phyloP scores from a whole-genome alignment of 116 monocot genomes.

The Dioscorea cayenensis region DNA sequence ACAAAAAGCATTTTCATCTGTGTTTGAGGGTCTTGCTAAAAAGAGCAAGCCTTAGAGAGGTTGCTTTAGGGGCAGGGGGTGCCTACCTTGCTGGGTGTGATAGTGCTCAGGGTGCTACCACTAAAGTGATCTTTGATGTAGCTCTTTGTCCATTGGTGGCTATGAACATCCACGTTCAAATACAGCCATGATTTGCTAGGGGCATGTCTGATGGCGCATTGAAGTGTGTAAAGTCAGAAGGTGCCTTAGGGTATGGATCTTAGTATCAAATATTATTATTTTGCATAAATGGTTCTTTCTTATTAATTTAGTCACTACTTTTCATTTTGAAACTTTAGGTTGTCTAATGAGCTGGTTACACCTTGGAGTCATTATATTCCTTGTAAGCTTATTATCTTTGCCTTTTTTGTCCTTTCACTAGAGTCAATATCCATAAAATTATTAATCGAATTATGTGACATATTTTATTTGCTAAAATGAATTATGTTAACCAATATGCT shows the following conservation, averaged over 20 bases:
- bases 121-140: too few species aligned
- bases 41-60: slow-evolving; percentile 26
- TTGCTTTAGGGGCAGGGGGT: slow-evolving; percentile 6
- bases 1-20: slow-evolving; percentile 22
- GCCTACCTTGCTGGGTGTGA: slow-evolving; percentile 23
- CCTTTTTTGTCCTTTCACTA: not conserved
- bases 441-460: too few species aligned
- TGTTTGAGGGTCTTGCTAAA: slow-evolving; percentile 22
- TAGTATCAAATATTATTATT: not conserved
- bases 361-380: slow-evolving; percentile 87
- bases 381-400: slow-evolving; percentile 41
- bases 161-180: slow-evolving; percentile 60
- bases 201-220: slow-evolving; percentile 64
- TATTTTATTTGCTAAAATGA: too few species aligned
- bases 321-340: slow-evolving; percentile 24
- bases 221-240: slow-evolving; percentile 67
- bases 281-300: not conserved
- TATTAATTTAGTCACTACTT: not conserved
- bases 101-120: slow-evolving; percentile 33
- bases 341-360: slow-evolving; percentile 76
- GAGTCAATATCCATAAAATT: too few species aligned
- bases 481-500: too few species aligned
- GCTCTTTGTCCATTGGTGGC: too few species aligned
- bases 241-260: slow-evolving; percentile 40
- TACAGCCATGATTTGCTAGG: slow-evolving; percentile 61